These are phyloP conservation scores for Evernia prunastri DNA, from an alignment of 495 filamentous ascomycete genomes.

Conservation along the genomic window DNA sequence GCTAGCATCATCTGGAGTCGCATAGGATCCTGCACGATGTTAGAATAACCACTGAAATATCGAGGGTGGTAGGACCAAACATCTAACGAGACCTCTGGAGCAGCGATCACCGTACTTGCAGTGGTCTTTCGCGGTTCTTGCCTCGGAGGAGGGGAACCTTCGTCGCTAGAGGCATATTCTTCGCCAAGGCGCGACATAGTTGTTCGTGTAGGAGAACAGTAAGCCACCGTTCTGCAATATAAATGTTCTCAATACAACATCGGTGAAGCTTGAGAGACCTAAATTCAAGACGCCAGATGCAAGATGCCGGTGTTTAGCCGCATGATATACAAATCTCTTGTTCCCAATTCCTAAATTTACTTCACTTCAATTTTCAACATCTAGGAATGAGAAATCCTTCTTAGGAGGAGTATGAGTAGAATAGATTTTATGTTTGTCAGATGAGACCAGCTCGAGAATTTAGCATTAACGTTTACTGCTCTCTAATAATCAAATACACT, in stretches of 20 bases:
- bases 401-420: not conserved
- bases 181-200: slow-evolving; percentile 45
- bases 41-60: slow-evolving; percentile 19
- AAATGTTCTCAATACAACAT: not conserved
- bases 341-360: not conserved
- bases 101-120: slow-evolving; percentile 43
- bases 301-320: slow-evolving; percentile 1
- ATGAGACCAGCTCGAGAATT: not conserved
- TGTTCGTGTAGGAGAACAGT: not conserved
- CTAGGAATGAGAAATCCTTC: not conserved
- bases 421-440: not conserved
- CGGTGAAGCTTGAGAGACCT: not conserved
- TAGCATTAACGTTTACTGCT: not conserved
- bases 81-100: slow-evolving; percentile 57
- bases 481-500: slow-evolving; percentile 1
- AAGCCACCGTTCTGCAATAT: not conserved
- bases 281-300: not conserved
- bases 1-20: slow-evolving; percentile 52
- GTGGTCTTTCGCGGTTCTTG: slow-evolving; percentile 28
- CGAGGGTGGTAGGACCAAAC: slow-evolving; percentile 44
- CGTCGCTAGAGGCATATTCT: slow-evolving; percentile 51
- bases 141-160: slow-evolving; percentile 30
- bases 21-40: slow-evolving; percentile 46
- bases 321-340: not conserved
- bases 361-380: not conserved